Base-by-base conservation (phyloP, 2,329 filamentous ascomycete species). In the Monilinia fructigena region DNA sequence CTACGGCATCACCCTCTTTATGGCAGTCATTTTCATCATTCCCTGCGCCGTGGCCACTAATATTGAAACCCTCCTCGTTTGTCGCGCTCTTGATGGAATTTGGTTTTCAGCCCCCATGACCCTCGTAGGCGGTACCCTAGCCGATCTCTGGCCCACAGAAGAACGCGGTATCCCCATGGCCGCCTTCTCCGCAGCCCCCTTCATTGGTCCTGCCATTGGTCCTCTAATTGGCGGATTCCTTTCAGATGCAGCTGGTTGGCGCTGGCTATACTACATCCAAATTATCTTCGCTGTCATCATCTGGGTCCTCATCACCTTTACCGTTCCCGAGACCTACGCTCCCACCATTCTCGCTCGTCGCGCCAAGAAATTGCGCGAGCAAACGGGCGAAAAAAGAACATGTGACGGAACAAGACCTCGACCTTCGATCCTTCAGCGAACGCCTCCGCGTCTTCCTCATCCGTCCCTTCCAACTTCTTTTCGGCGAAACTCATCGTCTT, bases 301-400 rank as follows among this genome's bases (percentile, higher is more conserved):
- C 67, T 77, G 77, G 2, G 20, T 26, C 4, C 14, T 66, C 2
- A 45, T 85, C 89, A 72, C 95, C 89, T 86, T 68, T 89, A 40
- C 93, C 96, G 78, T 96, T 0, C 91, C 92, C 1, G 93, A 96
- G 78, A 97, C 93, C 0, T 96, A 95, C 76, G 88, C 92, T 0
- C 92, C 93, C 0, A 90, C 86, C 0, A 87, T 97, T 61, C 85
- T 97, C 20, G 84, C 85, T 63, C 79, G 79, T 40, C 85, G 92
- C 16, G 93, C 93, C 3, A 82, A 83, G 74, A 90, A 91, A 76
- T 80, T 95, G 68, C 85, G 92, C 63, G 86, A 88, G 75, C 77
- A 86, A 42, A 89, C 90, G 1, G 87, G 88, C 28, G 85, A 91
- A 69, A 69, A 71, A 79, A 6, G 42, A 47, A 47, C 18, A 47